Base-by-base conservation (phyloP, 352 stramenopile species). In the Pythium pectinolyticum region DNA sequence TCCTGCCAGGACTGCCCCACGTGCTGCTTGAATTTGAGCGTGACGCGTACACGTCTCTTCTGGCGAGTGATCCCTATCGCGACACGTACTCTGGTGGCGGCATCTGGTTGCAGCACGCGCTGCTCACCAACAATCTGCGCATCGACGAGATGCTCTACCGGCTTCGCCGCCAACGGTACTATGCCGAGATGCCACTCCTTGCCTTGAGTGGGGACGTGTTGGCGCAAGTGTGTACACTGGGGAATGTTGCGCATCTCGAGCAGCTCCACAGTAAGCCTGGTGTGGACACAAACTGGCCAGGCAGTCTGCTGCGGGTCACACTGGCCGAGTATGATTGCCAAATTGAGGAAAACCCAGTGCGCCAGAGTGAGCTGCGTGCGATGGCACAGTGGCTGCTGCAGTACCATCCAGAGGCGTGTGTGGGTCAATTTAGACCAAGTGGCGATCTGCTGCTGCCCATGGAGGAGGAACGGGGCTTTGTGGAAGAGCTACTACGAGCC, bases 401-500 rank as follows among this genome's bases (percentile, higher is more conserved):
- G 3, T 10, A 48, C 41, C 41, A 48, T 22, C n/a, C 41, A 17
- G 41, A 48, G 41, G 41, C 41, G 7, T 48, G 41, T 30, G 30
- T 11, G 5, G 41, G 19, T 15, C 20, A 19, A 5, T 7, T 48
- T n/a, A 48, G 12, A 5, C 41, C 41, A 5, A 9, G 19, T 30
- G 41, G 41, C 2, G 19, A 19, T 11, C 17, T 48, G 41, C n/a
- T 48, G 8, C 30, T 22, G 20, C 17, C n/a, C 3, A n/a, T 30
- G 20, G 41, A 30, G 20, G 41, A 30, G 20, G 20, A 48, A n/a
- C 20, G 41, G 6, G 41, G 17, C 20, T 48, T 48, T 19, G 9
- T 48, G 20, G 2, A n/a, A 2, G 30, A 48, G 20, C 41, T 48
- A 22, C 7, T 48, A 4, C 69, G 62, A 15, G 65, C 66, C 34